Percentiles rank a stretch among this genome's conserved stretches.
Conservation (phyloP, 208 protist species). For the Acanthamoeba triangularis region DNA sequence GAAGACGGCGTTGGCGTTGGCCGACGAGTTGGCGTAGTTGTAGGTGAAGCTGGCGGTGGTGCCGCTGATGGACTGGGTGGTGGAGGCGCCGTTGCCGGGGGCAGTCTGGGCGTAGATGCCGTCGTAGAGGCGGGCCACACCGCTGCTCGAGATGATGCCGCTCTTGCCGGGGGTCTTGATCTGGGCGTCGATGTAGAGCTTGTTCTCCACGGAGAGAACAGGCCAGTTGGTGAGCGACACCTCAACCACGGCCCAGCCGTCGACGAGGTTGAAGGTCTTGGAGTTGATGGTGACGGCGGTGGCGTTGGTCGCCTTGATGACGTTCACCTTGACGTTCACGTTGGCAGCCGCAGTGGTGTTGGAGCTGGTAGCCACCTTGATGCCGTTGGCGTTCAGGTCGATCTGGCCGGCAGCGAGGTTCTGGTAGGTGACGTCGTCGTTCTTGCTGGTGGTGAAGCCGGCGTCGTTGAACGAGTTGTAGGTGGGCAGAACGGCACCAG, state of each 20-base stretch:
- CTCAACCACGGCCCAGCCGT: background rate
- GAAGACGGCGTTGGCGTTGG: background rate
- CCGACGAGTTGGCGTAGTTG: background rate
- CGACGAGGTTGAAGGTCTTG: background rate
- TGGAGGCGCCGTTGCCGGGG: background rate
- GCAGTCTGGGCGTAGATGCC: background rate
- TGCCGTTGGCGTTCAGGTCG: background rate
- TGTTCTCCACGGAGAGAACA: background rate
- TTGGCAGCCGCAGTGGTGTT: background rate
- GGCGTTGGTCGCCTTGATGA: background rate
- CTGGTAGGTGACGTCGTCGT: background rate
- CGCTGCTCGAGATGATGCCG: background rate
- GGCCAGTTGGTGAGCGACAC: background rate
- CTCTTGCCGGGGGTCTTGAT: background rate
- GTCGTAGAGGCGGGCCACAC: background rate
- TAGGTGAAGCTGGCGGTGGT: background rate
- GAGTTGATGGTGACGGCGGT: background rate
- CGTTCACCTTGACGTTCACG: background rate
- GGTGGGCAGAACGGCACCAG: background rate
- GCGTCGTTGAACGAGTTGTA: slow-evolving; percentile 7
- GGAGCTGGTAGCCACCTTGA: background rate
- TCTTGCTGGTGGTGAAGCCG: background rate
- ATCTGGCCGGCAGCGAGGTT: background rate
- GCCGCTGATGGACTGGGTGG: background rate
- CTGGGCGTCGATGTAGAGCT: background rate